A percentile compares a stretch with the other conserved stretches of the same genome.
Conservation (phyloP, 495 filamentous ascomycete species). For the Penicillium chermesinum region DNA sequence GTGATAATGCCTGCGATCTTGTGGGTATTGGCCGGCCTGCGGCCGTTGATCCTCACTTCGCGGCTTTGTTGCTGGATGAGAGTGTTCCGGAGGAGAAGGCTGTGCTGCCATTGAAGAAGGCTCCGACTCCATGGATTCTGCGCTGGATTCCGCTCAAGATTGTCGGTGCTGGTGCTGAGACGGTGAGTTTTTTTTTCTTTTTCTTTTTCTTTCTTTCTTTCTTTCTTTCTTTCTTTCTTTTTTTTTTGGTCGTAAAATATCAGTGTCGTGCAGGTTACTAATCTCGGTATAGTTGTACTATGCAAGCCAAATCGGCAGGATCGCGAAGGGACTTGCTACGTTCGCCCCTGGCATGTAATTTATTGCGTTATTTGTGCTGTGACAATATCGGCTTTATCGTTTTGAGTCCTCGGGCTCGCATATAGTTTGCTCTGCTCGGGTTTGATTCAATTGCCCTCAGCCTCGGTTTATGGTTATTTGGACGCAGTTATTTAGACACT, state of each 20-base stretch:
- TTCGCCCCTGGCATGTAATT: constrained; percentile 21
- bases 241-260: background rate
- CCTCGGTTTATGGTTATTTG: too few relatives aligned
- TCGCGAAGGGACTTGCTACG: constrained; percentile 34
- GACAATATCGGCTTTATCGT: background rate
- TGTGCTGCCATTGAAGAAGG: constrained; percentile 31
- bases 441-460: background rate
- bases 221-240: constrained; percentile 11
- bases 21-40: constrained; percentile 54
- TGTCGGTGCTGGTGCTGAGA: constrained; percentile 43
- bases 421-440: background rate
- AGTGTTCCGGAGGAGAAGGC: constrained; percentile 47
- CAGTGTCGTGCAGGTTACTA: background rate
- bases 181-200: constrained; percentile 24
- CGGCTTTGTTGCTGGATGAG: constrained; percentile 49
- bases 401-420: background rate
- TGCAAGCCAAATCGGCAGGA: constrained; percentile 32
- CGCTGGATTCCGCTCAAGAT: constrained; percentile 31
- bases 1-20: constrained; percentile 50
- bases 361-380: background rate
- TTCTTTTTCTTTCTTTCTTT: constrained; percentile 4
- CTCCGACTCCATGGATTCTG: constrained; percentile 27
- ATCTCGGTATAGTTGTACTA: constrained; percentile 32
- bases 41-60: constrained; percentile 42
- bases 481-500: background rate